Percentiles rank a stretch among this genome's conserved stretches.
These are phyloP conservation scores for Gilbertella persicaria DNA, from an alignment of 371 early-diverging fungal species.

Conservation along the genomic window DNA sequence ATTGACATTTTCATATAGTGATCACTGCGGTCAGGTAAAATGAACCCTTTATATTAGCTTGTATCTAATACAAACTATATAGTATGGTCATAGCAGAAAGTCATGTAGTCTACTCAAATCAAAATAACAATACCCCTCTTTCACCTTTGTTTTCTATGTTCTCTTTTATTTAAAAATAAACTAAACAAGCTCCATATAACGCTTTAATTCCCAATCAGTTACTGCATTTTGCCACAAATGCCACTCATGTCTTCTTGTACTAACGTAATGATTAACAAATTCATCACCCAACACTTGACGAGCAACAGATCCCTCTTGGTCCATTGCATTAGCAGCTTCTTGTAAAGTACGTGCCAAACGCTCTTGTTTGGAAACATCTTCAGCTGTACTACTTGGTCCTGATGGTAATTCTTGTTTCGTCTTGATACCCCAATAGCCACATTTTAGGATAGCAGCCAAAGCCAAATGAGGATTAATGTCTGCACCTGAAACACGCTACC, in stretches of 20 bases:
- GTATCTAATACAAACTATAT: background rate
- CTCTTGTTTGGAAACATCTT: slow-evolving; percentile 21
- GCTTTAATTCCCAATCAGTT: slow-evolving; percentile 75
- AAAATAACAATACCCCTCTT: slow-evolving; percentile 3
- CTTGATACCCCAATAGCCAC: slow-evolving; percentile 76
- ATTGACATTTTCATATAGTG: background rate
- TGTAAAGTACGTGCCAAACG: slow-evolving; percentile 66
- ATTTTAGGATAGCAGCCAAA: slow-evolving; percentile 76
- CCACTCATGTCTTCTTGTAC: slow-evolving; percentile 77
- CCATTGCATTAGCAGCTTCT: slow-evolving; percentile 71
- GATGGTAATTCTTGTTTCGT: slow-evolving; percentile 58
- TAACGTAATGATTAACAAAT: slow-evolving; percentile 80
- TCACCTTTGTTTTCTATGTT: background rate
- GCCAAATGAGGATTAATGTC: slow-evolving; percentile 84
- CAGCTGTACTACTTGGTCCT: slow-evolving; percentile 27
- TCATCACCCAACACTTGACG: slow-evolving; percentile 74
- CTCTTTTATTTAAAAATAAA: background rate
- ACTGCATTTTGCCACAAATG: slow-evolving; percentile 72
- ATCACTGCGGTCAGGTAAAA: slow-evolving; percentile 13
- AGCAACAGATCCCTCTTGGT: slow-evolving; percentile 67
- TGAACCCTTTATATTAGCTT: background rate
- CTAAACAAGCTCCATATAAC: slow-evolving; percentile 71
- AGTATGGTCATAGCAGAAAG: slow-evolving; percentile 5
- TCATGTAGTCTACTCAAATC: slow-evolving; percentile 2
- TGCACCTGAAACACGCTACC: slow-evolving; percentile 77